Evolutionary conservation across 1,139 yeast genomes (phyloP).

Genomic region (Saccharomyces hybrid): DNA sequence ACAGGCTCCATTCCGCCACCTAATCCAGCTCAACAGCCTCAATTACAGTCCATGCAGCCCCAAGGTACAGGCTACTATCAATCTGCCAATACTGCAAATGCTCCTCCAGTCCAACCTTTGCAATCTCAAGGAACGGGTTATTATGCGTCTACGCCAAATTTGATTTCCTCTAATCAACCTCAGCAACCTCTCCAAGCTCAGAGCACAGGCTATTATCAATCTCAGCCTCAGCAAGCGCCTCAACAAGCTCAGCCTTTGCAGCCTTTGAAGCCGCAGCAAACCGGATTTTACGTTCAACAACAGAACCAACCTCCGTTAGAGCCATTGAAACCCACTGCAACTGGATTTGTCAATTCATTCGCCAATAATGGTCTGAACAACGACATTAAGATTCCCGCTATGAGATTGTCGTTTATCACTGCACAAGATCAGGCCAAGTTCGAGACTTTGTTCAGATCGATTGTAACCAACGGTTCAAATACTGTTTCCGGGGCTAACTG

Average conservation of each 20-base stretch:
- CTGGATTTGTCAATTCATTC: slow-evolving; percentile 34
- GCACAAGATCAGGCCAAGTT: slow-evolving; percentile 80
- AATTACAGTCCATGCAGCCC: slow-evolving; percentile 9
- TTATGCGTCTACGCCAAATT: slow-evolving; percentile 9
- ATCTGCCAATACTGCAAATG: slow-evolving; percentile 12
- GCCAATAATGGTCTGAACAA: slow-evolving; percentile 35
- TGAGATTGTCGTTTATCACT: slow-evolving; percentile 76
- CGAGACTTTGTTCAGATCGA: slow-evolving; percentile 70
- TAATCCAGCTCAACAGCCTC: slow-evolving; percentile 11
- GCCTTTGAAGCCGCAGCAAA: slow-evolving; percentile 28
- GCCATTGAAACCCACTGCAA: slow-evolving; percentile 27
- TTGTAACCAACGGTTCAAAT: slow-evolving; percentile 70
- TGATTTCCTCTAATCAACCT: slow-evolving; percentile 3
- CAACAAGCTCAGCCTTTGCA: slow-evolving; percentile 7
- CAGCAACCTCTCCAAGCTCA: slow-evolving; percentile 13
- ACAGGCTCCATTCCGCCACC: neutral
- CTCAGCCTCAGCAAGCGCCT: slow-evolving; percentile 5
- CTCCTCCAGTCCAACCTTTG: slow-evolving; percentile 3
- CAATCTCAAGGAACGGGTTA: slow-evolving; percentile 11
- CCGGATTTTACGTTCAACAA: slow-evolving; percentile 33
- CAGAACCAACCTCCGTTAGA: slow-evolving; percentile 17
- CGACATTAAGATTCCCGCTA: slow-evolving; percentile 49
- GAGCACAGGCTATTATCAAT: slow-evolving; percentile 9
- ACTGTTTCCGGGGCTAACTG: slow-evolving; percentile 75
- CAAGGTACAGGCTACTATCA: slow-evolving; percentile 13